Evolutionary conservation across 352 stramenopile genomes (phyloP).

Genomic region (Phytophthora quininea): DNA sequence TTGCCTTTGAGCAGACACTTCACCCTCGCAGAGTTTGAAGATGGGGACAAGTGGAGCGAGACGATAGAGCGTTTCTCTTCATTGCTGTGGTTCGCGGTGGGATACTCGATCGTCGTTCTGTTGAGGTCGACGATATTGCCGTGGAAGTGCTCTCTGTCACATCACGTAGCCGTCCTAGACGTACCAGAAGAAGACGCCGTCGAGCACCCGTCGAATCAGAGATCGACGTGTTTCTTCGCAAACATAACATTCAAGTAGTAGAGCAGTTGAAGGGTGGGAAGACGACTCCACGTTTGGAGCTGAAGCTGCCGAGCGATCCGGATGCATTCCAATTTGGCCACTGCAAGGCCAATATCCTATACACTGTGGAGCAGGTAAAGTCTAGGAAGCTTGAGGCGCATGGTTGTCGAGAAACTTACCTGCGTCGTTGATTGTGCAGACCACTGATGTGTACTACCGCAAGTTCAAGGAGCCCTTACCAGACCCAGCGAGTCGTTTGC

Average conservation of each 20-base stretch:
- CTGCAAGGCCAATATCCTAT: conserved; percentile 50
- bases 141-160: conserved; percentile 47
- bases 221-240: conserved; percentile 42
- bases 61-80: conserved; percentile 42
- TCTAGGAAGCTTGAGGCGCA: too few species aligned
- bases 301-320: conserved; percentile 45
- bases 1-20: conserved; percentile 32
- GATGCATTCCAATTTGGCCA: conserved; percentile 59
- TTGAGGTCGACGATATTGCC: conserved; percentile 55
- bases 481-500: conserved; percentile 57
- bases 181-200: conserved; percentile 15
- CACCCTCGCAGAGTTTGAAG: conserved; percentile 25
- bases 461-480: conserved; percentile 84
- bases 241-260: conserved; percentile 48
- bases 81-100: conserved; percentile 62
- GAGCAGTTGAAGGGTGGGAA: conserved; percentile 27
- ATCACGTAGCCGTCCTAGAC: conserved; percentile 1
- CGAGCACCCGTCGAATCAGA: conserved; percentile 21
- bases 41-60: conserved; percentile 16
- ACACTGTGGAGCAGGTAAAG: conserved; percentile 65
- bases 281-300: conserved; percentile 37
- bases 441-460: conserved; percentile 73
- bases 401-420: neutral
- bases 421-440: conserved; percentile 28
- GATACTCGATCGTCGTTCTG: conserved; percentile 51